These are phyloP conservation scores for Tylopilus plumbeoviolaceoides DNA, from an alignment of 768 basidiomycete genomes.

Conservation along the genomic window DNA sequence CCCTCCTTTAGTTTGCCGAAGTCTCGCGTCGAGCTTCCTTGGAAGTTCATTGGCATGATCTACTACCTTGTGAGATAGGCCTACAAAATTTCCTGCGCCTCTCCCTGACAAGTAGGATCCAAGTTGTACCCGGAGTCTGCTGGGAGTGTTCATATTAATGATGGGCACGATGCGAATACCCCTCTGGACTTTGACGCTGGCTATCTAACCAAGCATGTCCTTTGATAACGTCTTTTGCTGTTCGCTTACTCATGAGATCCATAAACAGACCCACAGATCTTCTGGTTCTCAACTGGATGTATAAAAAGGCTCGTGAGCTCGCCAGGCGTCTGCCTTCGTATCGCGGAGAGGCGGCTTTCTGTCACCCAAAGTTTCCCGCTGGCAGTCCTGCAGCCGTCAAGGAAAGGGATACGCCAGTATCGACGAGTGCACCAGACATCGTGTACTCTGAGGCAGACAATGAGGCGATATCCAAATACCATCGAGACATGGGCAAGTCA, in stretches of 20 bases:
- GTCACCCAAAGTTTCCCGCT: constrained; percentile 28
- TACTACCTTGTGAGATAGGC: too few species aligned
- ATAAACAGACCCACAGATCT: constrained; percentile 13
- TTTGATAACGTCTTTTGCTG: too few species aligned
- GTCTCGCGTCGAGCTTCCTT: too few species aligned
- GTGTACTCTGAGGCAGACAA: constrained; percentile 34
- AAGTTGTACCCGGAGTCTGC: constrained; percentile 42
- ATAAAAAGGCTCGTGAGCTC: constrained; percentile 54
- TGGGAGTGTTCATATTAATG: constrained; percentile 47
- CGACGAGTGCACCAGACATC: constrained; percentile 33
- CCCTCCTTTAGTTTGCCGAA: too few species aligned
- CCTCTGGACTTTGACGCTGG: constrained; percentile 44
- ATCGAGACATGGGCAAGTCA: constrained; percentile 15
- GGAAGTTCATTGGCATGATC: too few species aligned
- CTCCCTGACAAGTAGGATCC: neutral
- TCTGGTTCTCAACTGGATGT: constrained; percentile 30
- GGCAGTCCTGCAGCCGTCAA: constrained; percentile 27
- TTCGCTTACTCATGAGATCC: too few species aligned
- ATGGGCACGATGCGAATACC: constrained; percentile 38
- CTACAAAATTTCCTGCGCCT: neutral
- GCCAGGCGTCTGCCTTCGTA: constrained; percentile 46
- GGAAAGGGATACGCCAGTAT: constrained; percentile 5
- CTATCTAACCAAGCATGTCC: constrained; percentile 40
- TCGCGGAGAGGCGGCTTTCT: constrained; percentile 14
- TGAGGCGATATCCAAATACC: constrained; percentile 28